These are phyloP conservation scores for Phialophora chinensis DNA, from an alignment of 2,329 filamentous ascomycete genomes.

Conservation along the genomic window DNA sequence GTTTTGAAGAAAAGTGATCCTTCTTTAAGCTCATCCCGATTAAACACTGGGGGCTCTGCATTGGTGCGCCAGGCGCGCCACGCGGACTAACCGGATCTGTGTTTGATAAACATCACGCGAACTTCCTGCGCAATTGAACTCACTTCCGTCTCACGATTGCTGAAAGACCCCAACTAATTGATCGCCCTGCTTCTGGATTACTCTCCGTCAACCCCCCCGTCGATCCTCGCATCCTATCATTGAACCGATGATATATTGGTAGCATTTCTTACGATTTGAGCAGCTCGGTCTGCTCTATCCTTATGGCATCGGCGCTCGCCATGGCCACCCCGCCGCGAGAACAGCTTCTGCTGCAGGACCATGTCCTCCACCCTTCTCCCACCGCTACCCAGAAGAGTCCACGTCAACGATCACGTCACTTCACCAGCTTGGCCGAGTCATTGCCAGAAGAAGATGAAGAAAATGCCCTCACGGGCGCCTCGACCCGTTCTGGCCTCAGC, in stretches of 20 bases:
- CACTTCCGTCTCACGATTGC: background rate
- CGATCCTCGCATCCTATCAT: background rate
- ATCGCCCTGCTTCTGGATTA: background rate
- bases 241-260: background rate
- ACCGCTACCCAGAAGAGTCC: background rate
- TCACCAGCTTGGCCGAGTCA: background rate
- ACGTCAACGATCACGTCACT: background rate
- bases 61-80: background rate
- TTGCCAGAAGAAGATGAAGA: background rate
- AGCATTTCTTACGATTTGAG: background rate
- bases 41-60: too few relatives aligned
- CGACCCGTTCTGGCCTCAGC: conserved; percentile 44
- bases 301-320: conserved; percentile 6
- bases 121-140: background rate
- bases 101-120: conserved; percentile 1
- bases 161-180: background rate
- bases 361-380: background rate
- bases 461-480: conserved; percentile 2
- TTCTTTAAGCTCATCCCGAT: too few relatives aligned
- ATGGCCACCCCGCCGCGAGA: background rate
- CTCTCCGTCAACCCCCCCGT: background rate
- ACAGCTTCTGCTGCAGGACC: background rate
- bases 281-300: conserved; percentile 5
- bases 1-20: background rate
- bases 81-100: background rate